Evolutionary conservation across 192 early-diverging fungal species (phyloP).

Genomic region (Dissophora ornata): DNA sequence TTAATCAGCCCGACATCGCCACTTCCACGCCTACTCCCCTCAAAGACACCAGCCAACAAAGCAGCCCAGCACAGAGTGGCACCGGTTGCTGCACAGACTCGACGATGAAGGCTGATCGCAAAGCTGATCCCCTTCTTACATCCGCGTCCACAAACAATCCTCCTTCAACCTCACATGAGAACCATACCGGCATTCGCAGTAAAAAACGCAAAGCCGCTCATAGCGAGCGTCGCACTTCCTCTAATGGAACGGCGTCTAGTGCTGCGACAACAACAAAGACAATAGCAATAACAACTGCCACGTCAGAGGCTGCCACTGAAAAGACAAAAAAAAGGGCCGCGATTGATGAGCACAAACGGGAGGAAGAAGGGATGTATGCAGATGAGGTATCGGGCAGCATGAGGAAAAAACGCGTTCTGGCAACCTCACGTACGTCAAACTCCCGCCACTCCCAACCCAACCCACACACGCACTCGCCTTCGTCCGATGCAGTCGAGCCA

Average conservation of each 20-base stretch:
- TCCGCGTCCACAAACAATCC: conserved; percentile 1
- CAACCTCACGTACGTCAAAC: background rate
- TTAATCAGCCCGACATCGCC: background rate
- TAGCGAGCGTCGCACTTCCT: conserved; percentile 2
- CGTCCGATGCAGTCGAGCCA: background rate
- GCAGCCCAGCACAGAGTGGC: background rate
- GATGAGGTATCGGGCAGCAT: conserved; percentile 14
- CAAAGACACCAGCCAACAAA: background rate
- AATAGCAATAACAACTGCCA: background rate
- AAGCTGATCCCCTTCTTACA: conserved; percentile 10
- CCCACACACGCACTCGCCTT: background rate
- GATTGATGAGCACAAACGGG: conserved; percentile 11
- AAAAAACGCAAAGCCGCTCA: conserved; percentile 7
- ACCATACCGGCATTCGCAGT: conserved; percentile 3
- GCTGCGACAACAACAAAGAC: too few species aligned
- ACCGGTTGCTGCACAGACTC: background rate
- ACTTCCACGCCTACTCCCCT: too few species aligned
- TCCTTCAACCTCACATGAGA: background rate
- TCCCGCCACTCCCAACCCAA: background rate
- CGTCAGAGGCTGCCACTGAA: background rate
- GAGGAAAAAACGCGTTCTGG: conserved; percentile 29
- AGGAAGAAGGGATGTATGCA: conserved; percentile 4
- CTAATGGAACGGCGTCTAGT: background rate
- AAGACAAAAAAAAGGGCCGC: conserved; percentile 1
- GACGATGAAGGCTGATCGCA: conserved; percentile 40